Conservation (phyloP, 352 stramenopile species). For the Pythium graminicola region DNA sequence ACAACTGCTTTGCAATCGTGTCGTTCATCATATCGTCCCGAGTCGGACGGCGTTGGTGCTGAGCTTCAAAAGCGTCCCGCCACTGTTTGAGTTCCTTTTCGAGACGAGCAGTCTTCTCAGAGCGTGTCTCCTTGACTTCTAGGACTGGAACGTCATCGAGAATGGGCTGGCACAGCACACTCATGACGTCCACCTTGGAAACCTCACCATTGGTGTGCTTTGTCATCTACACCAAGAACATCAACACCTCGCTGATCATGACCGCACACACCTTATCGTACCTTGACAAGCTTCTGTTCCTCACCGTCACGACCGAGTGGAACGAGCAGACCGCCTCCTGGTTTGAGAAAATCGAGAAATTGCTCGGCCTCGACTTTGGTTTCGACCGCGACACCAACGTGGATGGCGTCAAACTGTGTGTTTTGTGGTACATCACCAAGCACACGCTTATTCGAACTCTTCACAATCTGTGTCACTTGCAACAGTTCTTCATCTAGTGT, state of each 20-base stretch:
- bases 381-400: slow-evolving; percentile 73
- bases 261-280: slow-evolving; percentile 7
- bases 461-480: slow-evolving; percentile 35
- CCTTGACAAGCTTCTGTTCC: slow-evolving; percentile 82
- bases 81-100: slow-evolving; percentile 55
- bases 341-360: slow-evolving; percentile 64
- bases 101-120: slow-evolving; percentile 51
- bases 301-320: slow-evolving; percentile 46
- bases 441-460: slow-evolving; percentile 41
- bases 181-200: slow-evolving; percentile 72
- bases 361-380: slow-evolving; percentile 62
- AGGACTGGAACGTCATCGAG: slow-evolving; percentile 46
- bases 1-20: slow-evolving; percentile 49
- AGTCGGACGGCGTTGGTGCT: slow-evolving; percentile 45
- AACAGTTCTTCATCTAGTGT: slow-evolving; percentile 35
- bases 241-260: not conserved
- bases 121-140: slow-evolving; percentile 43
- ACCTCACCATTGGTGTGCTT: slow-evolving; percentile 51
- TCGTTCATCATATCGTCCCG: slow-evolving; percentile 64
- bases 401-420: slow-evolving; percentile 63
- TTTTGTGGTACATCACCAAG: slow-evolving; percentile 25
- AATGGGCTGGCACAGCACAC: slow-evolving; percentile 79
- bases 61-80: slow-evolving; percentile 54
- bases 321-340: slow-evolving; percentile 61
- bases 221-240: slow-evolving; percentile 37